Conservation (phyloP, 2,329 filamentous ascomycete genomes). For the Penicillium crustosum region DNA sequence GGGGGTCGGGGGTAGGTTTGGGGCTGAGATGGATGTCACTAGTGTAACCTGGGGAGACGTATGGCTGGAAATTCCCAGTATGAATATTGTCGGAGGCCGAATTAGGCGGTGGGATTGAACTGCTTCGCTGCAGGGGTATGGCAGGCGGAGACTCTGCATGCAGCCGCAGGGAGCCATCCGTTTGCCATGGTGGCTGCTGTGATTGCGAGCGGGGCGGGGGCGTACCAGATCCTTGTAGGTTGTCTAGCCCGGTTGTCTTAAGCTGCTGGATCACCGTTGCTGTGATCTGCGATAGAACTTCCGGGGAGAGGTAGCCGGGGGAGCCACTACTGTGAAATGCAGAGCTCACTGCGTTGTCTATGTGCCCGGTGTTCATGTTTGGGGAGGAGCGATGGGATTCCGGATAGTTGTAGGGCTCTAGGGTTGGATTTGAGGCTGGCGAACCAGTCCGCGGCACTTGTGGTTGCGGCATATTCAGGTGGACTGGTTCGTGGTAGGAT, state of each 20-base stretch:
- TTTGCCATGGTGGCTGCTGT: conserved; percentile 26
- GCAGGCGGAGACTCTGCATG: conserved; percentile 22
- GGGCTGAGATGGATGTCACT: conserved; percentile 24
- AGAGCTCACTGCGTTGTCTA: conserved; percentile 58
- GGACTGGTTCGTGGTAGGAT: conserved; percentile 32
- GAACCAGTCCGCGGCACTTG: conserved; percentile 27
- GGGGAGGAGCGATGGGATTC: conserved; percentile 20
- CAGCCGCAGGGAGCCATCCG: conserved; percentile 16
- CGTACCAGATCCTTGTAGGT: conserved; percentile 30
- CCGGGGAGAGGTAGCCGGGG: conserved; percentile 56
- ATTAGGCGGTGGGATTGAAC: conserved; percentile 20
- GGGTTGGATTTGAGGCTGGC: conserved; percentile 19
- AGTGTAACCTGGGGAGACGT: conserved; percentile 21
- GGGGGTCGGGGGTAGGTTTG: conserved; percentile 23
- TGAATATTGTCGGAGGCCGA: conserved; percentile 12
- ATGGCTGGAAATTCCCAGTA: conserved; percentile 20
- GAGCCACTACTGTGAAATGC: conserved; percentile 55
- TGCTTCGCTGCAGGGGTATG: conserved; percentile 17
- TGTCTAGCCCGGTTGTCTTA: conserved; percentile 47
- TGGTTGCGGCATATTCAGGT: conserved; percentile 39
- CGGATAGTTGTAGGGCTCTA: conserved; percentile 4
- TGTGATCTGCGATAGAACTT: conserved; percentile 62
- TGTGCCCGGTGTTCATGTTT: conserved; percentile 36
- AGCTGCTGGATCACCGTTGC: conserved; percentile 60
- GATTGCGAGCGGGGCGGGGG: conserved; percentile 23